Evolutionary conservation across 176 grass and related monocot genomes (phyloP).

Genomic region (Triticum timopheevii): DNA sequence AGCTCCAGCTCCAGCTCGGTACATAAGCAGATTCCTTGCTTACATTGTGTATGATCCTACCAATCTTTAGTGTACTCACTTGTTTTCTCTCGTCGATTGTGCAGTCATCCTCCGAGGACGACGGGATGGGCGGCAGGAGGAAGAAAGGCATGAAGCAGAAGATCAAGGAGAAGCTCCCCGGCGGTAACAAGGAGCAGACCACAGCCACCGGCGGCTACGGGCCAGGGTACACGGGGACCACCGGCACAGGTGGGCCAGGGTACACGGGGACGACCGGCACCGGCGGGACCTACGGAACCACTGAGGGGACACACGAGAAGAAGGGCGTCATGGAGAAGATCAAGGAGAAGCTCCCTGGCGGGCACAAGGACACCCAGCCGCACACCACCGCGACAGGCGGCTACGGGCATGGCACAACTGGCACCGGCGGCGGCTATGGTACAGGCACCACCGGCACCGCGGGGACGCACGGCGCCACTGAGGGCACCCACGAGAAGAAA

Average conservation of each 20-base stretch:
- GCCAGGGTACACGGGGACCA: not conserved
- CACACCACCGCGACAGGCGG: not conserved
- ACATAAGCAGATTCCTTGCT: not conserved
- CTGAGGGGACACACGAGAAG: not conserved
- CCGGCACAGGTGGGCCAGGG: no score
- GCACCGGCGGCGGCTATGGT: no score
- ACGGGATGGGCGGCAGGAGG: not conserved
- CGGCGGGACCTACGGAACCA: not conserved
- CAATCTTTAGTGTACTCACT: not conserved
- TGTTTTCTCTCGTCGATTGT: not conserved
- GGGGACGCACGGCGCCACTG: not conserved
- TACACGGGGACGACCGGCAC: not conserved
- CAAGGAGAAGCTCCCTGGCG: not conserved
- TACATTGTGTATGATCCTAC: not conserved
- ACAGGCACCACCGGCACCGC: not conserved
- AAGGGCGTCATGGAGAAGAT: not conserved
- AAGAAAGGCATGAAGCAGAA: not conserved
- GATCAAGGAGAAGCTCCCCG: not conserved
- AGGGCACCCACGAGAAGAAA: slow-evolving; percentile 48
- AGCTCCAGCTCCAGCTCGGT: slow-evolving; percentile 45
- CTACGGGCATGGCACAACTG: no score
- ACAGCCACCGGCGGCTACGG: slow-evolving; percentile 5
- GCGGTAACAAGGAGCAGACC: not conserved
- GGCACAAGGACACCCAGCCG: slow-evolving; percentile 10
- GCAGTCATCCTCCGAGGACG: not conserved